A percentile compares a stretch with the other conserved stretches of the same genome.
phyloP scores from a whole-genome alignment of 2,329 filamentous ascomycete species.

The Onygena corvina region DNA sequence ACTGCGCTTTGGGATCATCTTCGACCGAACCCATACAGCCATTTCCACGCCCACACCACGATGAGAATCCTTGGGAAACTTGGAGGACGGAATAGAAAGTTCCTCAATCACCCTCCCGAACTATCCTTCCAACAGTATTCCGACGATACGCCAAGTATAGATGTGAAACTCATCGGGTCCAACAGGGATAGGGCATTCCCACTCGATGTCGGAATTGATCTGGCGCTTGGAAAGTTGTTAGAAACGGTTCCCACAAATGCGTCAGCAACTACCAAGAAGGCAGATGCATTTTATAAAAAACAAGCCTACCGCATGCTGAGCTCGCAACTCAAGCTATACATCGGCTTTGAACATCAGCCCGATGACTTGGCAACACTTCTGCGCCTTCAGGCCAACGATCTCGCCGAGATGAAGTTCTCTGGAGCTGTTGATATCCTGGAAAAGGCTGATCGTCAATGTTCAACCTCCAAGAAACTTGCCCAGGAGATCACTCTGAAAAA shows the following conservation, averaged over 20 bases:
- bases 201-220: conserved; percentile 70
- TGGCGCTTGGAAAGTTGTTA: conserved; percentile 76
- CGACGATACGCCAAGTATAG: conserved; percentile 78
- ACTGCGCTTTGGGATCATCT: conserved; percentile 93
- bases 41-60: conserved; percentile 94
- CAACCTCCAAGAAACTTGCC: conserved; percentile 71
- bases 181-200: conserved; percentile 83
- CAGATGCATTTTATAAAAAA: conserved; percentile 81
- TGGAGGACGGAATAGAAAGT: conserved; percentile 88
- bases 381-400: conserved; percentile 77
- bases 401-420: conserved; percentile 60
- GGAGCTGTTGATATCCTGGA: conserved; percentile 58
- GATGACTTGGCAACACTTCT: conserved; percentile 79
- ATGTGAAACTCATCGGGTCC: conserved; percentile 78
- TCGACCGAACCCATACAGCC: conserved; percentile 84
- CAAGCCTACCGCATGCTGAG: conserved; percentile 82
- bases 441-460: conserved; percentile 65
- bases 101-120: conserved; percentile 79
- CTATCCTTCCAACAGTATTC: conserved; percentile 73
- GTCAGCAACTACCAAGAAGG: conserved; percentile 42
- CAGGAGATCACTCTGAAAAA: conserved; percentile 76
- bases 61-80: conserved; percentile 96
- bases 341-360: conserved; percentile 75
- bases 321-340: conserved; percentile 76
- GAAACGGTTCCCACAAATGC: conserved; percentile 47